phyloP scores from a whole-genome alignment of 2,329 filamentous ascomycete genomes.

The Fusarium beomiforme region DNA sequence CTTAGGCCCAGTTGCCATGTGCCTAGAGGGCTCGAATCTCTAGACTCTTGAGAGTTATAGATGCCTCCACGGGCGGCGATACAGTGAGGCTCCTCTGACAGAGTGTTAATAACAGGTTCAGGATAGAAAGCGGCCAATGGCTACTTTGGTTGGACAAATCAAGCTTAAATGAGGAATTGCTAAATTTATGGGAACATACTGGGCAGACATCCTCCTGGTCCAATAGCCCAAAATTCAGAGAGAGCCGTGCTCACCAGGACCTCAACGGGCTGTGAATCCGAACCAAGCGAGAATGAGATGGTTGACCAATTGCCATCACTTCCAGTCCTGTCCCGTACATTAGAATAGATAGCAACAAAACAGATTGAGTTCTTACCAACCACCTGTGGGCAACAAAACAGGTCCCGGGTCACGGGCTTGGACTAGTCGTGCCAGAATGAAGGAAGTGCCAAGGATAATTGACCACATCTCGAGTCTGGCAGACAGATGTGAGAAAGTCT shows the following conservation, averaged over 20 bases:
- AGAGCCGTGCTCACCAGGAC: constrained; percentile 70
- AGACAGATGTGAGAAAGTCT: background rate
- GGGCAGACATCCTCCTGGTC: constrained; percentile 63
- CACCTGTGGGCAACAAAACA: constrained; percentile 32
- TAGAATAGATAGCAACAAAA: background rate
- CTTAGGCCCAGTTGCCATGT: constrained; percentile 68
- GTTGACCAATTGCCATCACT: constrained; percentile 79
- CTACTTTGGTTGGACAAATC: background rate
- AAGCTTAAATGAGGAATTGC: background rate
- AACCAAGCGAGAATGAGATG: constrained; percentile 64
- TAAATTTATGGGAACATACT: constrained; percentile 50
- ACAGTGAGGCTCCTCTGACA: constrained; percentile 61
- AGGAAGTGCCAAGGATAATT: constrained; percentile 23
- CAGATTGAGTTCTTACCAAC: constrained; percentile 25
- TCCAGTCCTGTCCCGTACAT: constrained; percentile 60
- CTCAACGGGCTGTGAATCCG: constrained; percentile 48
- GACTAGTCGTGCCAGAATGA: constrained; percentile 25
- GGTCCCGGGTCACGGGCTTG: constrained; percentile 34
- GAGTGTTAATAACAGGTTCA: constrained; percentile 29
- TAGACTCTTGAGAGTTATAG: constrained; percentile 64
- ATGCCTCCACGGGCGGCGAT: constrained; percentile 65
- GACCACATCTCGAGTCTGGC: constrained; percentile 26
- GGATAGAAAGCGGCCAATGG: background rate
- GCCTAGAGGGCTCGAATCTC: constrained; percentile 67
- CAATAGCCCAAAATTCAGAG: constrained; percentile 77